phyloP scores from a whole-genome alignment of 345 rosid genomes.

The Balakata baccata region DNA sequence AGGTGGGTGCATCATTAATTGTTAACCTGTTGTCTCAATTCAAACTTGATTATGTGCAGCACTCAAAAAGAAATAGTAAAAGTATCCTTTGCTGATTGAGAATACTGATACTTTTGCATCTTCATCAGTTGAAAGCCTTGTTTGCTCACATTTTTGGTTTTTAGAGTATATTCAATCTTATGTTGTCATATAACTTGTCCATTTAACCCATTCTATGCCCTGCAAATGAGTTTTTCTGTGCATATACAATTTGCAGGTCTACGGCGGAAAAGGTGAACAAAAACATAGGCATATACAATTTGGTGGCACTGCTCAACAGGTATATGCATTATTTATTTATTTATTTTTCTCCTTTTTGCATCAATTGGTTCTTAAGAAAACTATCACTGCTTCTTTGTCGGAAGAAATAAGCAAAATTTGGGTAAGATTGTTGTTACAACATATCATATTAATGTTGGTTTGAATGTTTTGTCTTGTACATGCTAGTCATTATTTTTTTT shows the following conservation, averaged over 20 bases:
- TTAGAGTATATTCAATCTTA: not conserved
- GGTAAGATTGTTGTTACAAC: too few relatives aligned
- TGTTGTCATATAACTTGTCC: not conserved
- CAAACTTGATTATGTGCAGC: not conserved
- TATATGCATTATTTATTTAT: slow-evolving; percentile 8
- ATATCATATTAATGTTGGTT: too few relatives aligned
- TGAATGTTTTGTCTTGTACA: too few relatives aligned
- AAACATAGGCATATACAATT: slow-evolving; percentile 55
- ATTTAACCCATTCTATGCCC: not conserved
- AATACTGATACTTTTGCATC: not conserved
- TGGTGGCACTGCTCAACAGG: slow-evolving; percentile 64
- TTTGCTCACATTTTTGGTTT: not conserved
- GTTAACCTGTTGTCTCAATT: not conserved
- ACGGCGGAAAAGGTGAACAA: slow-evolving; percentile 61
- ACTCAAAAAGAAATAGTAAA: not conserved
- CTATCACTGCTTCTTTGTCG: too few relatives aligned
- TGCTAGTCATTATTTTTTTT: too few relatives aligned
- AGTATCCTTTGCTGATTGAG: not conserved
- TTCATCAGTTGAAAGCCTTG: not conserved
- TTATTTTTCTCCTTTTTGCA: not conserved
- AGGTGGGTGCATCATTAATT: slow-evolving; percentile 31
- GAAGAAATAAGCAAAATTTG: too few relatives aligned
- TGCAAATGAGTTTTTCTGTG: not conserved
- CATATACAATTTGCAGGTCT: slow-evolving; percentile 33
- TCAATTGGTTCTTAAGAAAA: too few relatives aligned